phyloP scores from a whole-genome alignment of 2,329 filamentous ascomycete species.

The Calonectria montana region DNA sequence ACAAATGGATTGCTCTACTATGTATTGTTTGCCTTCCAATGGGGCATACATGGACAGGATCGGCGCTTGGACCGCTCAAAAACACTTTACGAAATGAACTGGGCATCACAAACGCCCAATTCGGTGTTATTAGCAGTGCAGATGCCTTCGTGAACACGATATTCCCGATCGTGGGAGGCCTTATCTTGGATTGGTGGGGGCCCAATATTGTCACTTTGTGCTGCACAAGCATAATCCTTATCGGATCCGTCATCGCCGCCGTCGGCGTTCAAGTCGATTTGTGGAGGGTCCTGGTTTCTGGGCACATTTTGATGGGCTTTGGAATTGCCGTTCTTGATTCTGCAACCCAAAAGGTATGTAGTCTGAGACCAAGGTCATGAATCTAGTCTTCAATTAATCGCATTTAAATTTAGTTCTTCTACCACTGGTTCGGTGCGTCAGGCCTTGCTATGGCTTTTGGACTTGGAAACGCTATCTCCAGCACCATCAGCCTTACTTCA shows the following conservation, averaged over 20 bases:
- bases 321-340: conserved; percentile 38
- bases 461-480: conserved; percentile 37
- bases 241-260: conserved; percentile 37
- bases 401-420: conserved; percentile 29
- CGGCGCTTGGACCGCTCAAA: conserved; percentile 37
- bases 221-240: conserved; percentile 33
- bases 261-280: conserved; percentile 30
- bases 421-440: conserved; percentile 39
- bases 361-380: rapidly evolving
- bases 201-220: conserved; percentile 36
- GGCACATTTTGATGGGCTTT: conserved; percentile 39
- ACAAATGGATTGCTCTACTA: conserved; percentile 39
- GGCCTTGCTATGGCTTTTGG: conserved; percentile 39
- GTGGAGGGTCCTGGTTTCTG: conserved; percentile 34
- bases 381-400: neutral
- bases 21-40: conserved; percentile 38
- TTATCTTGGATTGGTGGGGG: conserved; percentile 41
- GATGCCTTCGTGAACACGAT: conserved; percentile 41
- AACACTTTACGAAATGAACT: conserved; percentile 39
- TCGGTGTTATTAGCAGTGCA: conserved; percentile 40
- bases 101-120: conserved; percentile 38
- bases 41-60: conserved; percentile 35
- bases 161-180: conserved; percentile 31
- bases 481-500: conserved; percentile 34
- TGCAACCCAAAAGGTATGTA: conserved; percentile 34